Evolutionary conservation across 202 grass and related monocot genomes (phyloP).

Genomic region (Eragrostis tef): DNA sequence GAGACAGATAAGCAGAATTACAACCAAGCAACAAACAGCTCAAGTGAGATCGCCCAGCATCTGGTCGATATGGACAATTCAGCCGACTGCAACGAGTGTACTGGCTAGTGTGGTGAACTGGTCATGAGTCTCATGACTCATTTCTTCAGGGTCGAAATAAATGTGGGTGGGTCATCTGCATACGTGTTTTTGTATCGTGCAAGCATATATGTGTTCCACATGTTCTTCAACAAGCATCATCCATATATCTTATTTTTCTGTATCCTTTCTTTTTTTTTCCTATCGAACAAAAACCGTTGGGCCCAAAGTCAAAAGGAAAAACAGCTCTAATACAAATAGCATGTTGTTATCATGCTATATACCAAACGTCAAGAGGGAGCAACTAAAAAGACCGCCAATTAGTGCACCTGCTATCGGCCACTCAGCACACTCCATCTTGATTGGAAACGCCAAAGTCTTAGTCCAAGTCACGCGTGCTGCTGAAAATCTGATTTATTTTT

Average conservation of each 20-base stretch:
- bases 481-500: background rate
- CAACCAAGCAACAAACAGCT: background rate
- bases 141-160: background rate
- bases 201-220: background rate
- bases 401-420: background rate
- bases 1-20: background rate
- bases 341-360: background rate
- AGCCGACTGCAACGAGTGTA: background rate
- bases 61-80: background rate
- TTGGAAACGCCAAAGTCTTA: background rate
- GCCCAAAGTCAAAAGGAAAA: background rate
- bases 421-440: background rate
- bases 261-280: background rate
- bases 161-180: background rate
- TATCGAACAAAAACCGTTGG: background rate
- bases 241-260: background rate
- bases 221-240: background rate
- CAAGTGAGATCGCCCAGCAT: background rate
- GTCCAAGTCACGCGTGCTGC: background rate
- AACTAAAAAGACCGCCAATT: background rate
- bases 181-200: background rate
- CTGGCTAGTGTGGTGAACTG: background rate
- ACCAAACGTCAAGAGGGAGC: background rate
- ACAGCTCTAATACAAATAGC: background rate
- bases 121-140: background rate